These are phyloP conservation scores for Candida peoriensis DNA, from an alignment of 805 yeast genomes.

Conservation along the genomic window DNA sequence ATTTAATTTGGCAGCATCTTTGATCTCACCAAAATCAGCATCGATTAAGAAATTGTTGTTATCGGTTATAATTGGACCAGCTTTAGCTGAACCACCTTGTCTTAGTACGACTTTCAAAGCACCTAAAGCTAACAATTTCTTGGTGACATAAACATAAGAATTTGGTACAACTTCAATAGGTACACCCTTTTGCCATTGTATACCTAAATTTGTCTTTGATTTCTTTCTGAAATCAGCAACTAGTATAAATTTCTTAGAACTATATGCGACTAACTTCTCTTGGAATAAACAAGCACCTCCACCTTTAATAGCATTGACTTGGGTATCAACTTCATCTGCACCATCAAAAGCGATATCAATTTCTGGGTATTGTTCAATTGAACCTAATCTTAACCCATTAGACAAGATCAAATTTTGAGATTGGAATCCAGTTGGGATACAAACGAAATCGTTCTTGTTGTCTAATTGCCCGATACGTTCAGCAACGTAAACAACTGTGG, in stretches of 20 bases:
- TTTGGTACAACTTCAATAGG: constrained; percentile 95
- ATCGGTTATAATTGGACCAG: constrained; percentile 96
- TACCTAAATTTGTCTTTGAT: constrained; percentile 63
- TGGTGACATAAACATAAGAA: constrained; percentile 71
- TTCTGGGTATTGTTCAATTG: constrained; percentile 75
- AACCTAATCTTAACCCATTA: constrained; percentile 73
- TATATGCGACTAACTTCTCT: constrained; percentile 87
- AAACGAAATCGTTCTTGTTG: constrained; percentile 52
- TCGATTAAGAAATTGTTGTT: constrained; percentile 91
- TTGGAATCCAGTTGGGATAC: constrained; percentile 97
- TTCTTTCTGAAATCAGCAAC: constrained; percentile 93
- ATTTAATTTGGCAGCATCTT: constrained; percentile 50
- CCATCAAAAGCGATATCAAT: constrained; percentile 97
- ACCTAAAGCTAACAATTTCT: constrained; percentile 58
- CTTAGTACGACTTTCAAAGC: constrained; percentile 63
- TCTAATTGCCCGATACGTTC: constrained; percentile 78
- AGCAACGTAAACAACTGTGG: constrained; percentile 96
- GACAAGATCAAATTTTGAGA: constrained; percentile 78
- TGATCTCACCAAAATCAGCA: constrained; percentile 82
- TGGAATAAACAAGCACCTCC: constrained; percentile 98
- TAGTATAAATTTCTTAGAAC: constrained; percentile 69
- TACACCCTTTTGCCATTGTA: constrained; percentile 81
- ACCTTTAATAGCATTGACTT: constrained; percentile 87
- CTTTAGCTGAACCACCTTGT: constrained; percentile 87
- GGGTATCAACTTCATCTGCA: constrained; percentile 89